phyloP scores from a whole-genome alignment of 2,329 filamentous ascomycete genomes.

The Neonectria neomacrospora region DNA sequence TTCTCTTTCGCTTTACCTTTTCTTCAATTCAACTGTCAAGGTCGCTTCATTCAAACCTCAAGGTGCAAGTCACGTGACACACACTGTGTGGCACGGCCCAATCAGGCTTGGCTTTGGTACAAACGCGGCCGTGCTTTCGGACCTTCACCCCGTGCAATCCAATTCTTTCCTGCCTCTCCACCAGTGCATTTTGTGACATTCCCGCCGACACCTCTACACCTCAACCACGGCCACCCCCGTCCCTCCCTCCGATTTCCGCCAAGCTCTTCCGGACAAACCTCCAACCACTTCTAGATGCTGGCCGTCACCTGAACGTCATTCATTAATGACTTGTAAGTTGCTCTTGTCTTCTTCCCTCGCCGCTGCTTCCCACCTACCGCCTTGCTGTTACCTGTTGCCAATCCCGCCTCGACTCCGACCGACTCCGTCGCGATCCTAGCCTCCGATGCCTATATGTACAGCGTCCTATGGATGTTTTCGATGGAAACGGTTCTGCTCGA shows the following conservation, averaged over 20 bases:
- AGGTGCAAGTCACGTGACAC: constrained; percentile 35
- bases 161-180: constrained; percentile 55
- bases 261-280: constrained; percentile 40
- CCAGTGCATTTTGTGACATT: constrained; percentile 50
- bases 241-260: constrained; percentile 43
- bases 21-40: background rate
- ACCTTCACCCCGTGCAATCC: constrained; percentile 49
- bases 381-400: constrained; percentile 51
- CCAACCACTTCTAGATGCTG: constrained; percentile 40
- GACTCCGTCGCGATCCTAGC: constrained; percentile 51
- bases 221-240: constrained; percentile 46
- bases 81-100: constrained; percentile 10
- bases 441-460: constrained; percentile 41
- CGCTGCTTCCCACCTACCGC: constrained; percentile 46
- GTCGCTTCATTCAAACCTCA: background rate
- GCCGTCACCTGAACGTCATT: constrained; percentile 53
- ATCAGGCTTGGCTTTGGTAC: constrained; percentile 40
- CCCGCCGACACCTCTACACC: constrained; percentile 49
- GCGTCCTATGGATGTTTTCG: constrained; percentile 44
- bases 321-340: constrained; percentile 64
- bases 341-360: constrained; percentile 43
- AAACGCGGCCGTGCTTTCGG: constrained; percentile 44
- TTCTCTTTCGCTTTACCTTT: background rate
- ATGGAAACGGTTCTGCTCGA: constrained; percentile 51
- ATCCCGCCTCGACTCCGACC: constrained; percentile 49